Percentiles rank a stretch among this genome's conserved stretches.
phyloP scores from a whole-genome alignment of 2,329 filamentous ascomycete species.

The Monosporascus sp. region DNA sequence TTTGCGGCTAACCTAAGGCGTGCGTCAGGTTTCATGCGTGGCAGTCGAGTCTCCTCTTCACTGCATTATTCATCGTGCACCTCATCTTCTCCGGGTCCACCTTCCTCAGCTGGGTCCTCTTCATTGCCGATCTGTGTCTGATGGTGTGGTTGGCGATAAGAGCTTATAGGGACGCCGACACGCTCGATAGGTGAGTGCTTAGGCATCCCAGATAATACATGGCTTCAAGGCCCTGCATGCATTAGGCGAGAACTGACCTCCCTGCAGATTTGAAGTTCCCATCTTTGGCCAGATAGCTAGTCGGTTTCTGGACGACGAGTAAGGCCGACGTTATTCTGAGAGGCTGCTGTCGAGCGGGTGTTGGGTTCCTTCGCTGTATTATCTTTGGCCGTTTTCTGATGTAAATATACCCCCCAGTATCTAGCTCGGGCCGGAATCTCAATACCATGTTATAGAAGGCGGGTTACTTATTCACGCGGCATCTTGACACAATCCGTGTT shows the following conservation, averaged over 20 bases:
- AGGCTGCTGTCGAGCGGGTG: no score
- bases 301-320: slow-evolving; percentile 78
- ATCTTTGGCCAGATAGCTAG: slow-evolving; percentile 82
- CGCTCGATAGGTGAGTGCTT: slow-evolving; percentile 50
- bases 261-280: slow-evolving; percentile 72
- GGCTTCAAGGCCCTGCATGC: no score
- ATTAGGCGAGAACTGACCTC: background rate
- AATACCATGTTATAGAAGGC: background rate
- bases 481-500: no score
- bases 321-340: background rate
- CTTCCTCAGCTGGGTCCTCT: slow-evolving; percentile 77
- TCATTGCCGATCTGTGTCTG: slow-evolving; percentile 67
- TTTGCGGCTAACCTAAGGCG: no score
- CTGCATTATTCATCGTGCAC: slow-evolving; percentile 68
- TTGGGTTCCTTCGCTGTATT: slow-evolving; percentile 3
- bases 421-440: slow-evolving; percentile 6
- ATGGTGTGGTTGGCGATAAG: slow-evolving; percentile 72
- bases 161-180: slow-evolving; percentile 78
- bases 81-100: slow-evolving; percentile 80
- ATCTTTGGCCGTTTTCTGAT: background rate
- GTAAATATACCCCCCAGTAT: slow-evolving; percentile 11
- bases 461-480: no score
- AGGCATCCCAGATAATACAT: slow-evolving; percentile 17
- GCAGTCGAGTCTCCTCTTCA: slow-evolving; percentile 84
- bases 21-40: slow-evolving; percentile 80